Evolutionary conservation across 2,329 filamentous ascomycete genomes (phyloP).

Genomic region (Celoporthe dispersa): DNA sequence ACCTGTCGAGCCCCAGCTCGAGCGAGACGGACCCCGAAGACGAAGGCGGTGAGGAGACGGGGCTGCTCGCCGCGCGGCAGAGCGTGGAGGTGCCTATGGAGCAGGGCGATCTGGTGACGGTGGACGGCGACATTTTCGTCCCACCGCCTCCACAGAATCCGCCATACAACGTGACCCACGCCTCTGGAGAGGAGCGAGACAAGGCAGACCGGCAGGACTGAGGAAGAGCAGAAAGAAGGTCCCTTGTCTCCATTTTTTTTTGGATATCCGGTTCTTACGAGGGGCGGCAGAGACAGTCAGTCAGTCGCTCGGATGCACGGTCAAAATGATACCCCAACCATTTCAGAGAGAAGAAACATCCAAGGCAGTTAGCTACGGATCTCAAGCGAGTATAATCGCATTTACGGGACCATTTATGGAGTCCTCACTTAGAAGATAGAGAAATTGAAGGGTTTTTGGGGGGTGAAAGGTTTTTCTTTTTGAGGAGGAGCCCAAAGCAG

Average conservation of each 20-base stretch:
- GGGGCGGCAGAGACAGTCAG: background rate
- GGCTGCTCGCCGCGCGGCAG: conserved; percentile 48
- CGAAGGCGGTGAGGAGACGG: conserved; percentile 51
- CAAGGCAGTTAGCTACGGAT: conserved; percentile 4
- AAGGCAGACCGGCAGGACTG: conserved; percentile 29
- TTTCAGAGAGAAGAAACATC: background rate
- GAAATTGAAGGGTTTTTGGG: background rate
- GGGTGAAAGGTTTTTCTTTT: too few relatives aligned
- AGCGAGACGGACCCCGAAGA: conserved; percentile 47
- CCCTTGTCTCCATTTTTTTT: background rate
- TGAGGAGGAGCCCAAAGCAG: background rate
- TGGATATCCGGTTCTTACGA: background rate
- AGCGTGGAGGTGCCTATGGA: conserved; percentile 38
- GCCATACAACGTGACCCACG: conserved; percentile 1
- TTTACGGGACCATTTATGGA: conserved; percentile 5
- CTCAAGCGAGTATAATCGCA: conserved; percentile 18
- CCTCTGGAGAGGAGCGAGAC: conserved; percentile 27
- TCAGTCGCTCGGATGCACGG: background rate
- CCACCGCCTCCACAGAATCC: conserved; percentile 35
- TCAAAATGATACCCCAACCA: conserved; percentile 19
- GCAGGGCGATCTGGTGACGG: conserved; percentile 42
- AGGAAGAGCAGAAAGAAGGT: background rate
- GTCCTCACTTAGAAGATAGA: conserved; percentile 11
- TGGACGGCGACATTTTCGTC: conserved; percentile 47
- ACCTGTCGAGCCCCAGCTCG: conserved; percentile 40